Conservation (phyloP, 2,329 filamentous ascomycete genomes). For the Cadophora malorum region DNA sequence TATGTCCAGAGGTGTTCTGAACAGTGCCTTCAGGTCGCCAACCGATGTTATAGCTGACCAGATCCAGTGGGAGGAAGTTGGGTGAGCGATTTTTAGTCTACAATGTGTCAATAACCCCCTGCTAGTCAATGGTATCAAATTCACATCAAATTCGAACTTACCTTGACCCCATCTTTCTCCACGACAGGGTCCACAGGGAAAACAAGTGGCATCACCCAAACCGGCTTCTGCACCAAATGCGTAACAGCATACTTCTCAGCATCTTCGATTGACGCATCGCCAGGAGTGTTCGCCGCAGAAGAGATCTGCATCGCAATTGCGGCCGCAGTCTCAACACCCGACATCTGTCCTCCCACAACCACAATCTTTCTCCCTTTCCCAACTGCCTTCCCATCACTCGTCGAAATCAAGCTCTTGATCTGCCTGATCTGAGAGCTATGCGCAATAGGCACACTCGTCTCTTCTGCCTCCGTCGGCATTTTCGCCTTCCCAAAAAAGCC, state of each 20-base stretch:
- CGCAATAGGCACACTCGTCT: slow-evolving; percentile 54
- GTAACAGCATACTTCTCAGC: slow-evolving; percentile 64
- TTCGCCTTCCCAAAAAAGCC: slow-evolving; percentile 76
- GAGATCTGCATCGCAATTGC: slow-evolving; percentile 76
- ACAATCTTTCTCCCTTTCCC: slow-evolving; percentile 65
- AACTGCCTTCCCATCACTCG: slow-evolving; percentile 41
- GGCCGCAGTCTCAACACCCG: slow-evolving; percentile 77
- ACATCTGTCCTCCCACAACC: slow-evolving; percentile 82
- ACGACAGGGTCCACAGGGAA: slow-evolving; percentile 40
- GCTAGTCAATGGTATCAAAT: neutral
- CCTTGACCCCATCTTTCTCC: slow-evolving; percentile 39
- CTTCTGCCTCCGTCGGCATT: slow-evolving; percentile 54
- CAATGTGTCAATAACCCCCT: slow-evolving; percentile 36
- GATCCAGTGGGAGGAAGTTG: slow-evolving; percentile 74
- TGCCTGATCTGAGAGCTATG: slow-evolving; percentile 74
- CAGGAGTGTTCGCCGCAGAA: slow-evolving; percentile 61
- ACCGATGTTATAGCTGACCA: slow-evolving; percentile 73
- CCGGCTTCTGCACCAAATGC: slow-evolving; percentile 72
- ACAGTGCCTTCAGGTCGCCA: slow-evolving; percentile 64
- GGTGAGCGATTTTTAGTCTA: slow-evolving; percentile 52
- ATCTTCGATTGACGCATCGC: slow-evolving; percentile 48
- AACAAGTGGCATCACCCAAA: slow-evolving; percentile 72
- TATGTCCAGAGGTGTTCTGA: slow-evolving; percentile 67
- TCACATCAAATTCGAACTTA: neutral
- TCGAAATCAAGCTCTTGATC: slow-evolving; percentile 55